Conservation (phyloP, 148 eudicot species). For the Silene uniflora region DNA sequence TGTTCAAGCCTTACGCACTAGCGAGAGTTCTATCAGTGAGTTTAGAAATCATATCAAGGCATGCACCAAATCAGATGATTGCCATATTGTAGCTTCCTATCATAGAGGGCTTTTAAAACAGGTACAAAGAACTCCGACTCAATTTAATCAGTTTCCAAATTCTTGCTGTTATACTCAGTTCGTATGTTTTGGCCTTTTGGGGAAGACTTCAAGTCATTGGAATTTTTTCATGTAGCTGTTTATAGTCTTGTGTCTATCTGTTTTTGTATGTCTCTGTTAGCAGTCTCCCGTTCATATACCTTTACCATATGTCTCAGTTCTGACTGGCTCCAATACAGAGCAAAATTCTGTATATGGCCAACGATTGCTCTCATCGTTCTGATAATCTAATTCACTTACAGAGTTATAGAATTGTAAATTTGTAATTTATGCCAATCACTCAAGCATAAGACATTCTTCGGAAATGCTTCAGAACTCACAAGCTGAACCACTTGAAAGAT, state of each 20-base stretch:
- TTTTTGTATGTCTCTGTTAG: neutral
- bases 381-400: neutral
- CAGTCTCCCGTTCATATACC: neutral
- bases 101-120: slow-evolving; percentile 68
- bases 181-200: neutral
- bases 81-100: slow-evolving; percentile 75
- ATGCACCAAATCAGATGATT: slow-evolving; percentile 60
- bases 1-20: slow-evolving; percentile 67
- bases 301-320: neutral
- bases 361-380: neutral
- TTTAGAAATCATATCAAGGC: slow-evolving; percentile 65
- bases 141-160: neutral
- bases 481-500: neutral
- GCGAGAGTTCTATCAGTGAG: slow-evolving; percentile 60
- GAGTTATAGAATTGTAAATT: neutral
- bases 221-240: neutral
- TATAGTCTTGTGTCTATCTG: neutral
- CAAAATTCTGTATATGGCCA: neutral
- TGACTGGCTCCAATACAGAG: neutral
- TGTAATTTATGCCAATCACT: neutral
- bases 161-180: neutral
- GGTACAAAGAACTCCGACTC: slow-evolving; percentile 36
- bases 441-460: neutral
- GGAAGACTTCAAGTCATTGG: neutral
- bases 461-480: neutral